phyloP scores from a whole-genome alignment of 192 early-diverging fungal genomes.

The Coemansia sp. region DNA sequence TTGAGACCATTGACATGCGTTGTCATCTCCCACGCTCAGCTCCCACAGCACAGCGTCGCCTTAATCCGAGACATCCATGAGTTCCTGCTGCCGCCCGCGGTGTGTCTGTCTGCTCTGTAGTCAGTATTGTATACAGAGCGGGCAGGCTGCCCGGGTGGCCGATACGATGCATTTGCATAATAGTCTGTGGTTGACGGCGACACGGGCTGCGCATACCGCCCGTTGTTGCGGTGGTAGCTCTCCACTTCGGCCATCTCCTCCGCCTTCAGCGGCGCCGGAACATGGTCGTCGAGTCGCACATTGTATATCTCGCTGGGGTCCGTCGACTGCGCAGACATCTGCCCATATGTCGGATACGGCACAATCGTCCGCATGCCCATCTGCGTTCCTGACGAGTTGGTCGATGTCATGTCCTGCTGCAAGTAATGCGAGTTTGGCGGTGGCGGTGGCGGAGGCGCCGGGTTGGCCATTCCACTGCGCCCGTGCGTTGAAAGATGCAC shows the following conservation, averaged over 20 bases:
- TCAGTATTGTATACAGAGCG: slow-evolving; percentile 39
- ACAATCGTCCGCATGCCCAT: slow-evolving; percentile 12
- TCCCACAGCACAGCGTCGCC: slow-evolving; percentile 28
- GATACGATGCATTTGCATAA: slow-evolving; percentile 38
- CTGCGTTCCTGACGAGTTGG: slow-evolving; percentile 7
- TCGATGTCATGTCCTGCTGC: slow-evolving; percentile 15
- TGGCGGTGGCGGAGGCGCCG: slow-evolving; percentile 18
- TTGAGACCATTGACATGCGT: background rate
- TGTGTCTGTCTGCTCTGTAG: slow-evolving; percentile 2
- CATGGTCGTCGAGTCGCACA: slow-evolving; percentile 44
- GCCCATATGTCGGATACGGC: slow-evolving; percentile 17
- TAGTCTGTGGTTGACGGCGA: slow-evolving; percentile 38
- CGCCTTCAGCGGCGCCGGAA: slow-evolving; percentile 34
- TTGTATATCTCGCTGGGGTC: slow-evolving; percentile 41
- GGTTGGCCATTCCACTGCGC: slow-evolving; percentile 2
- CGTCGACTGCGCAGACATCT: slow-evolving; percentile 13
- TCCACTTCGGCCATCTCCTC: slow-evolving; percentile 50
- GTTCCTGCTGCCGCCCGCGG: background rate
- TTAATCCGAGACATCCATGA: slow-evolving; percentile 25
- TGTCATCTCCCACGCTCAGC: background rate
- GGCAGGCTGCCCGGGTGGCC: slow-evolving; percentile 30
- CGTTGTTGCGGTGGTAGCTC: slow-evolving; percentile 16
- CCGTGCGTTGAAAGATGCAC: slow-evolving; percentile 23
- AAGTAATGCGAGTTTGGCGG: slow-evolving; percentile 14
- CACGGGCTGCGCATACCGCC: slow-evolving; percentile 16